Evolutionary conservation across 2,329 filamentous ascomycete species (phyloP).

Genomic region (Fusarium setosum): DNA sequence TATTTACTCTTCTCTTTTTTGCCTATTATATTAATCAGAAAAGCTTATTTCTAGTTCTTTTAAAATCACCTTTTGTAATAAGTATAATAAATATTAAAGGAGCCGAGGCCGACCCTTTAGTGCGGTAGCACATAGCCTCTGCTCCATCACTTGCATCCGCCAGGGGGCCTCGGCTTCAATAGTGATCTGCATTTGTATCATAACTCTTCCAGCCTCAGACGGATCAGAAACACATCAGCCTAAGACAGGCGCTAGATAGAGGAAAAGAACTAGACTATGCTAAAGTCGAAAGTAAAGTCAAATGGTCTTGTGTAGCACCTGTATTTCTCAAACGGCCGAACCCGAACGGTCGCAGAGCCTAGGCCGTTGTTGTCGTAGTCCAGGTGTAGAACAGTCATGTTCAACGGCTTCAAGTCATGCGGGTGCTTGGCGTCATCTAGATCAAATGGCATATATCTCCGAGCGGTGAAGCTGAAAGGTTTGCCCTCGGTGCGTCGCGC

Average conservation of each 20-base stretch:
- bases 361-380: conserved; percentile 25
- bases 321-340: conserved; percentile 23
- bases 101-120: too few species aligned
- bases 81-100: too few species aligned
- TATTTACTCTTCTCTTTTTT: too few species aligned
- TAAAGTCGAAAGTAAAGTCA: conserved; percentile 16
- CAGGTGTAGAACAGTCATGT: conserved; percentile 20
- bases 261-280: not conserved
- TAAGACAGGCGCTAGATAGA: not conserved
- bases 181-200: too few species aligned
- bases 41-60: too few species aligned
- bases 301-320: conserved; percentile 19
- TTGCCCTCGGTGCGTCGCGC: not conserved
- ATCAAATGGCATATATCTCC: conserved; percentile 22
- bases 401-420: conserved; percentile 9
- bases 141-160: too few species aligned
- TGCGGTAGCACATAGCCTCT: too few species aligned
- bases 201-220: too few species aligned
- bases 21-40: too few species aligned
- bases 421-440: conserved; percentile 17
- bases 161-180: too few species aligned
- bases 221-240: too few species aligned
- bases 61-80: too few species aligned
- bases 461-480: conserved; percentile 12
- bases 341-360: conserved; percentile 9